Evolutionary conservation across 2,329 filamentous ascomycete species (phyloP), one percentile per base, ranked within the genome.

Genomic region (Shiraia sp.): DNA sequence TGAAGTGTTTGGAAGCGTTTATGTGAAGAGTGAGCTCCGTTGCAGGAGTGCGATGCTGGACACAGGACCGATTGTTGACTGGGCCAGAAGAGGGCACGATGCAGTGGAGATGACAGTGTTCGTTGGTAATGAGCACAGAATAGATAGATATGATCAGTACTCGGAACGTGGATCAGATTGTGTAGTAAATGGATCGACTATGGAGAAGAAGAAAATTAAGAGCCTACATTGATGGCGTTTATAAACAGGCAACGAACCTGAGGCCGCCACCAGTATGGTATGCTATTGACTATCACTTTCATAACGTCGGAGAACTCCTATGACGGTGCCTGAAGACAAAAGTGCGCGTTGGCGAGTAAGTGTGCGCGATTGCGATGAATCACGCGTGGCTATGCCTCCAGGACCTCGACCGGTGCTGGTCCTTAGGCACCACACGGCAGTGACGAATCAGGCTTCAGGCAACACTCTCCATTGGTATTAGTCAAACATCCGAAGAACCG

Each of bases 381-480:
- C 59, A 66, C 45, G 47, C 41, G 61, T 55, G 63, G 63, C 63
- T 57, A 54, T 60, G 60, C n/a, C n/a, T n/a, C n/a, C n/a, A n/a
- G n/a, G n/a, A n/a, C 49, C 35, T 29, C 30, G 25, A 49, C 42
- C 42, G 39, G 47, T 36, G 47, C 40, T 10, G 34, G 49, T 53
- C 53, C 53, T 49, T 36, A 61, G 59, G 60, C 61, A 57, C 51
- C 51, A 43, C 39, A 19, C 14, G 50, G 35, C 42, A 49, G 46
- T 47, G 46, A 31, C 42, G 28, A 49, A 40, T 49, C 34, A 49
- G 45, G 40, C 33, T 36, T 37, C 50, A 65, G 61, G 59, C 57
- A 54, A 42, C 52, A 48, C 31, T 32, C 34, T 34, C 31, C 37
- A 47, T 42, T 26, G 35, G 36, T 30, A 10, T 31, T 29, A 27